A percentile compares a stretch with the other conserved stretches of the same genome.
Conservation (phyloP, 768 basidiomycete species). For the Phlebiopsis flavidoalba region DNA sequence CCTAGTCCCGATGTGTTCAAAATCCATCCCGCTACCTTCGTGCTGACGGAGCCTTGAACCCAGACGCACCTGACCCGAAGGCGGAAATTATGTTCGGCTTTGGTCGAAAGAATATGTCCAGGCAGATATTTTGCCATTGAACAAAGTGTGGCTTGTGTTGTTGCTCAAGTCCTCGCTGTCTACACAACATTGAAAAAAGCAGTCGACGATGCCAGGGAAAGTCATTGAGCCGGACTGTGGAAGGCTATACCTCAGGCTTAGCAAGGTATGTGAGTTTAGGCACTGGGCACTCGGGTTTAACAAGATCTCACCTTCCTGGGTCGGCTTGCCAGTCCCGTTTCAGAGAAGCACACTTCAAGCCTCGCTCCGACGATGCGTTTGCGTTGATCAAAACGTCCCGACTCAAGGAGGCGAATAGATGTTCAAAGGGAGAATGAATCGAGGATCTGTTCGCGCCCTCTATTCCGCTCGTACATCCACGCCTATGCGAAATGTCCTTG, state of each 20-base stretch:
- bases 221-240: not conserved
- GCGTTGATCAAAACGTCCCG: not conserved
- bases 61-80: slow-evolving; percentile 1
- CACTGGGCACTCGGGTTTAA: not conserved
- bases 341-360: not conserved
- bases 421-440: no score
- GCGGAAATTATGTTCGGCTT: slow-evolving; percentile 9
- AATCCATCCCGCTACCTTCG: slow-evolving; percentile 23
- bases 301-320: not conserved
- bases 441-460: no score
- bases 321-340: not conserved
- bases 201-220: slow-evolving; percentile 11
- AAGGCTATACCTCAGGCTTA: not conserved
- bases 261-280: not conserved
- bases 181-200: slow-evolving; percentile 15
- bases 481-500: no score
- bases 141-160: slow-evolving; percentile 10
- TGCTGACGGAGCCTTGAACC: not conserved
- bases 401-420: no score
- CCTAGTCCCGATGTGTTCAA: slow-evolving; percentile 23
- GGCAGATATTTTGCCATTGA: slow-evolving; percentile 16
- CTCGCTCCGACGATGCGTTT: not conserved
- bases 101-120: slow-evolving; percentile 19
- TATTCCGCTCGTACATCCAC: no score
- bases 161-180: slow-evolving; percentile 14